phyloP scores from a whole-genome alignment of 495 filamentous ascomycete species.

The Letharia lupina region DNA sequence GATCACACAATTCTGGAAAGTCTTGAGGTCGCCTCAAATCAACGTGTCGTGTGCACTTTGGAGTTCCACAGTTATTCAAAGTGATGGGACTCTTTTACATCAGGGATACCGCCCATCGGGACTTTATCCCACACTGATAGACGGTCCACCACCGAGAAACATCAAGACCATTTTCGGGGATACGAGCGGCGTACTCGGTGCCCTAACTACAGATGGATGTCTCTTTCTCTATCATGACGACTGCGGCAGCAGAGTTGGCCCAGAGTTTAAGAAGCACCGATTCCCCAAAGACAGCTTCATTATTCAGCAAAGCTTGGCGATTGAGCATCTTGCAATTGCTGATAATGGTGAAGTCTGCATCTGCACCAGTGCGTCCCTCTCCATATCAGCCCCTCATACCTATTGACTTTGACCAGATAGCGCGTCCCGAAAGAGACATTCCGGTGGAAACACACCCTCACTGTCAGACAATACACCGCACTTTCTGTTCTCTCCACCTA shows the following conservation, averaged over 20 bases:
- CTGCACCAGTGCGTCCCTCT: slow-evolving; percentile 6
- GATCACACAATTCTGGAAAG: not conserved
- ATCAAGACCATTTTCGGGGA: slow-evolving; percentile 22
- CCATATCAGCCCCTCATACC: not conserved
- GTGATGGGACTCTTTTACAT: slow-evolving; percentile 12
- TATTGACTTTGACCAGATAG: slow-evolving; percentile 5
- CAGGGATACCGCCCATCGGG: slow-evolving; percentile 13
- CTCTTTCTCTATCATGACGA: slow-evolving; percentile 10
- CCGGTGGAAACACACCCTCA: not conserved
- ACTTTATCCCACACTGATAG: slow-evolving; percentile 1
- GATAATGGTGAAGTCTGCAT: slow-evolving; percentile 23
- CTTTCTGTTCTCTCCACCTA: slow-evolving; percentile 7
- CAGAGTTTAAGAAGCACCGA: slow-evolving; percentile 5
- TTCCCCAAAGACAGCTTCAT: slow-evolving; percentile 14
- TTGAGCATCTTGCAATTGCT: slow-evolving; percentile 21
- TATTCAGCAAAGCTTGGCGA: slow-evolving; percentile 1
- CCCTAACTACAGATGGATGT: slow-evolving; percentile 15
- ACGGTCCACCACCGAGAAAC: slow-evolving; percentile 11
- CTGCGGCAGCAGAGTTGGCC: not conserved
- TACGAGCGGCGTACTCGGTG: slow-evolving; percentile 21
- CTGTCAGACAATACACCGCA: not conserved
- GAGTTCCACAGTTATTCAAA: slow-evolving; percentile 20
- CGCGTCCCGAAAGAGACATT: not conserved
- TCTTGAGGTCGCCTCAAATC: slow-evolving; percentile 3
- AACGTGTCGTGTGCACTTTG: slow-evolving; percentile 18